Evolutionary conservation across 2,329 filamentous ascomycete genomes (phyloP).

Genomic region (Penicillium olsonii): DNA sequence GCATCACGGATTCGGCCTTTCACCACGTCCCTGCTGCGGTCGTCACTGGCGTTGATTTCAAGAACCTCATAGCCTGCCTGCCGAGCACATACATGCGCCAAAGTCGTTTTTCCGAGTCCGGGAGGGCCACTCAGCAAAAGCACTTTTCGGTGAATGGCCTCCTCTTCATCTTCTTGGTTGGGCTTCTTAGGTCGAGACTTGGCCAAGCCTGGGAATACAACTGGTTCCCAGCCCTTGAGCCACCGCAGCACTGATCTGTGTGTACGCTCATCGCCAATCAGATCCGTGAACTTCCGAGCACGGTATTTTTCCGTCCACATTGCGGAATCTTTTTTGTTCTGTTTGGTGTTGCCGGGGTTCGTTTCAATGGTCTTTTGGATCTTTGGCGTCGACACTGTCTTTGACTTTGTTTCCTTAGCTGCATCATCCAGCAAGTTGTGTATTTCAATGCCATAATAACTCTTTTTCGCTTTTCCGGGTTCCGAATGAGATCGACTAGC

Average conservation of each 20-base stretch:
- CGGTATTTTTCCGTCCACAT: conserved; percentile 98
- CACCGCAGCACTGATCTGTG: conserved; percentile 87
- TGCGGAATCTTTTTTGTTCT: conserved; percentile 34
- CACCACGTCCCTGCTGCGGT: conserved; percentile 85
- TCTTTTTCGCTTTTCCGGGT: conserved; percentile 58
- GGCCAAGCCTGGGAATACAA: conserved; percentile 80
- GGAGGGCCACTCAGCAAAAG: conserved; percentile 88
- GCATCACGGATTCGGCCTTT: conserved; percentile 88
- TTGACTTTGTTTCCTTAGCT: conserved; percentile 53
- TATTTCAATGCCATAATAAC: conserved; percentile 92
- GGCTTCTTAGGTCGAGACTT: conserved; percentile 59
- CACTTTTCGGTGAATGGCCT: conserved; percentile 82
- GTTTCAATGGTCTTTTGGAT: conserved; percentile 39
- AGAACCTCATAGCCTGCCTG: conserved; percentile 96
- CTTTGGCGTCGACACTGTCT: conserved; percentile 16
- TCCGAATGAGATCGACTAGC: conserved; percentile 53
- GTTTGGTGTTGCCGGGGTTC: conserved; percentile 19
- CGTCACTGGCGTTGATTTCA: conserved; percentile 97
- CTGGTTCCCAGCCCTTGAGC: conserved; percentile 90
- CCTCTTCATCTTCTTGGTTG: conserved; percentile 56
- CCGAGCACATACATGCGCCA: conserved; percentile 91
- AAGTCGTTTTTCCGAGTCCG: conserved; percentile 90
- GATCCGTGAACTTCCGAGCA: conserved; percentile 84
- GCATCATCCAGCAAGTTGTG: conserved; percentile 77
- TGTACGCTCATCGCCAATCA: conserved; percentile 92